phyloP scores from a whole-genome alignment of 345 rosid genomes.

The Populus simonii region DNA sequence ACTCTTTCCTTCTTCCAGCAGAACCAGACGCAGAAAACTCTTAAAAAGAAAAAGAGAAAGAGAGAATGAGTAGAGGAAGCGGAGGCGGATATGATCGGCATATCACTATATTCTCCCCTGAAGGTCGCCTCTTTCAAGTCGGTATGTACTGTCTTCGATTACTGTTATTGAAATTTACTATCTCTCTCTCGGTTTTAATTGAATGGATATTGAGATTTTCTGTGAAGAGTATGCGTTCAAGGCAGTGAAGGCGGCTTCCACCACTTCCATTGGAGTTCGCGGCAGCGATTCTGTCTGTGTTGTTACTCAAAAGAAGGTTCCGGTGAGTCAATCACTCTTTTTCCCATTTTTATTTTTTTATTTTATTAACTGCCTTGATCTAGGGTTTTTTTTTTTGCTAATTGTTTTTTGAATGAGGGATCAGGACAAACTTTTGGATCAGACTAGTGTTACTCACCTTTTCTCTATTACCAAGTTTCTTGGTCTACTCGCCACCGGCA shows the following conservation, averaged over 20 bases:
- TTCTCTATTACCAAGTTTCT: slow-evolving; percentile 88
- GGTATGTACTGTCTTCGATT: slow-evolving; percentile 29
- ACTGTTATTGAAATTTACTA: background rate
- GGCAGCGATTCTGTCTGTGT: slow-evolving; percentile 96
- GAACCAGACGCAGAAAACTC: background rate
- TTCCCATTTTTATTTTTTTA: background rate
- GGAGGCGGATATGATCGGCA: slow-evolving; percentile 89
- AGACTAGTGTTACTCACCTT: slow-evolving; percentile 86
- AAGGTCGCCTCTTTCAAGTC: slow-evolving; percentile 90
- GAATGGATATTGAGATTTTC: background rate
- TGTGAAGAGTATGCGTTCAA: slow-evolving; percentile 84
- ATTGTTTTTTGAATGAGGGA: background rate
- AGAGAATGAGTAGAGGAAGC: slow-evolving; percentile 77
- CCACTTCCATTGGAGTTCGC: slow-evolving; percentile 91
- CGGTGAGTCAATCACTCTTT: slow-evolving; percentile 46
- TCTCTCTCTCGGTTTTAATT: background rate
- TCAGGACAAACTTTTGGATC: slow-evolving; percentile 99
- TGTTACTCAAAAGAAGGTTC: slow-evolving; percentile 98
- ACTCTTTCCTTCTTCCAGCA: background rate
- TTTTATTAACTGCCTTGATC: slow-evolving; percentile 8
- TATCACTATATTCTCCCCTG: slow-evolving; percentile 84
- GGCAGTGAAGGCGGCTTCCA: slow-evolving; percentile 94
- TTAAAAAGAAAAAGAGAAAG: background rate
- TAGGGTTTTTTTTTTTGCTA: background rate
- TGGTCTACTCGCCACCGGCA: slow-evolving; percentile 93